Evolutionary conservation across 179 eudicot genomes (phyloP).

Genomic region (Patellifolia procumbens): DNA sequence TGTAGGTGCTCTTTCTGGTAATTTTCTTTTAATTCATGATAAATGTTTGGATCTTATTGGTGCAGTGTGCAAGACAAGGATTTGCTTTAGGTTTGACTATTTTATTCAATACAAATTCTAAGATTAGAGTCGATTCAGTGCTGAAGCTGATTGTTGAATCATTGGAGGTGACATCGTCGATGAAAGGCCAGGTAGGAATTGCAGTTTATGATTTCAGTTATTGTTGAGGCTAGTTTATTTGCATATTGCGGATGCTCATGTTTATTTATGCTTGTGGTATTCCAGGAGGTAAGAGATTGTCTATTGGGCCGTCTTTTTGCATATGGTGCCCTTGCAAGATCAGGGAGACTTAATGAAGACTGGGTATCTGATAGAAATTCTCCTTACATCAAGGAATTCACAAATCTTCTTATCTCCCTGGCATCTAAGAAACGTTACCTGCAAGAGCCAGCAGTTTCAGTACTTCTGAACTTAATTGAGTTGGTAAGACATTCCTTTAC

Average conservation of each 20-base stretch:
- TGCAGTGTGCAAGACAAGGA: slow-evolving; percentile 98
- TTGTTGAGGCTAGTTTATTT: slow-evolving; percentile 1
- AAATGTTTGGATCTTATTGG: background rate
- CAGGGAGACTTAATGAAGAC: slow-evolving; percentile 70
- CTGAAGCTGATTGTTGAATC: slow-evolving; percentile 66
- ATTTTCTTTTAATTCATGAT: background rate
- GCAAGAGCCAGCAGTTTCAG: slow-evolving; percentile 81
- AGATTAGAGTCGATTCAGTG: slow-evolving; percentile 65
- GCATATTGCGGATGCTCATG: slow-evolving; percentile 8
- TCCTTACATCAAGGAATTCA: slow-evolving; percentile 59
- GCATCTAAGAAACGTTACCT: slow-evolving; percentile 81
- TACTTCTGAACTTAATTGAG: slow-evolving; percentile 62
- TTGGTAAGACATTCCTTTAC: slow-evolving; percentile 45
- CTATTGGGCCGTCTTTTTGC: slow-evolving; percentile 90
- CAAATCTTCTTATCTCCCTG: slow-evolving; percentile 51
- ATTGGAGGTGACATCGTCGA: slow-evolving; percentile 75
- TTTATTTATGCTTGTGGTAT: slow-evolving; percentile 24
- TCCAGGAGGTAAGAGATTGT: slow-evolving; percentile 80
- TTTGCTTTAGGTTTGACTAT: slow-evolving; percentile 86
- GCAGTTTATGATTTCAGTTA: slow-evolving; percentile 1
- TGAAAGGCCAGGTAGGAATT: slow-evolving; percentile 88
- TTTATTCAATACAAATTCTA: slow-evolving; percentile 59
- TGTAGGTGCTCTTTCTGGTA: no score
- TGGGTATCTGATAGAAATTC: slow-evolving; percentile 50
- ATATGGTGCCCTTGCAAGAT: slow-evolving; percentile 79